These are phyloP conservation scores for Chaetomium cochliodes DNA, from an alignment of 495 filamentous ascomycete genomes.

Conservation along the genomic window DNA sequence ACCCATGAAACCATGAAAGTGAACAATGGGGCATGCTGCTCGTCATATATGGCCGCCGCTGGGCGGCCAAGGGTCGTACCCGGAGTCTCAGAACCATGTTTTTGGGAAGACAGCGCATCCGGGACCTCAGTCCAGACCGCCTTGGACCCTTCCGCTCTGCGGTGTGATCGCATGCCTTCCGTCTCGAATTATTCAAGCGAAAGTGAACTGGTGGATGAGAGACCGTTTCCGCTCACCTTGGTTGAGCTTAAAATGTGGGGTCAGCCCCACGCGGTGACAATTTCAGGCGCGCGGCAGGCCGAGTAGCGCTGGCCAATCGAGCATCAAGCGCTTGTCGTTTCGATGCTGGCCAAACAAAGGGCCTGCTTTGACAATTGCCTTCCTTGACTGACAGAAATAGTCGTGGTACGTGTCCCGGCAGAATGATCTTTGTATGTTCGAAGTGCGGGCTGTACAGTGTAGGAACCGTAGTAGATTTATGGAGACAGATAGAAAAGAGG, in stretches of 20 bases:
- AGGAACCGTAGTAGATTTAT: neutral
- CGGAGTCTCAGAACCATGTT: slow-evolving; percentile 3
- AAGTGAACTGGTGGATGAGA: slow-evolving; percentile 26
- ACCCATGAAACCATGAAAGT: too few relatives aligned
- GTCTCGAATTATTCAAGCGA: slow-evolving; percentile 24
- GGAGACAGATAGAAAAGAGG: neutral
- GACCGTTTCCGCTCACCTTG: slow-evolving; percentile 25
- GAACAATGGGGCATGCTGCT: slow-evolving; percentile 1
- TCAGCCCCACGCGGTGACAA: slow-evolving; percentile 3
- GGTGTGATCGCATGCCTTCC: slow-evolving; percentile 5
- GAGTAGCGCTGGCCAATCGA: slow-evolving; percentile 21
- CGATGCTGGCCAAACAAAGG: slow-evolving; percentile 25
- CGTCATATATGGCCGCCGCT: slow-evolving; percentile 14
- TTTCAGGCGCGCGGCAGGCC: slow-evolving; percentile 35
- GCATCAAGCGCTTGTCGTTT: slow-evolving; percentile 27
- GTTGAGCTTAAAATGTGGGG: slow-evolving; percentile 23
- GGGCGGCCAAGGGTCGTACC: neutral
- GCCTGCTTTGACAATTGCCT: slow-evolving; percentile 17
- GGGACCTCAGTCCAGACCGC: neutral
- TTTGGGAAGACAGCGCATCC: neutral
- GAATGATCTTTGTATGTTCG: neutral
- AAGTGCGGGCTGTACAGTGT: neutral
- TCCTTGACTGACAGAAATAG: slow-evolving; percentile 11
- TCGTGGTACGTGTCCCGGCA: neutral
- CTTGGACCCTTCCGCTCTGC: neutral